Conservation (phyloP, 192 early-diverging fungal species). For the Allomyces macrogynus region DNA sequence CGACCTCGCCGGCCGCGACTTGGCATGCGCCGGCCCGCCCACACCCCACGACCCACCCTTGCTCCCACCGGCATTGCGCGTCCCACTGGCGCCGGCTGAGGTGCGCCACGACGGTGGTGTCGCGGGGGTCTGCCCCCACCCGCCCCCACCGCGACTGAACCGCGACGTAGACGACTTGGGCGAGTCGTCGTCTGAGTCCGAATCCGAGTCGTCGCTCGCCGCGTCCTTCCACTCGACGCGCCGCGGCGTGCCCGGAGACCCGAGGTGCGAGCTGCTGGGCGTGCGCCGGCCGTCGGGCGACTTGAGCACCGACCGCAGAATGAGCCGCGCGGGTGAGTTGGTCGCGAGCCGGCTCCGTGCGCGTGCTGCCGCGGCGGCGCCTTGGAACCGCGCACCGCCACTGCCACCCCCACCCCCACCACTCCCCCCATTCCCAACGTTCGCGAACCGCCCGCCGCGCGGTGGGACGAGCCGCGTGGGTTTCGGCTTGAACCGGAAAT, state of each 20-base stretch:
- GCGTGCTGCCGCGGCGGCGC: background rate
- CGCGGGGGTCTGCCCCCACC: background rate
- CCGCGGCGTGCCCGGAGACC: too few relatives aligned
- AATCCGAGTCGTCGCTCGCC: too few relatives aligned
- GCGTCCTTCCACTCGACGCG: too few relatives aligned
- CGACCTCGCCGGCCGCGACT: background rate
- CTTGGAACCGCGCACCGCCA: background rate
- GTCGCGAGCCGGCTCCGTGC: background rate
- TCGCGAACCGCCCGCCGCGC: background rate
- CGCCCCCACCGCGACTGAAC: background rate
- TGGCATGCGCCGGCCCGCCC: background rate
- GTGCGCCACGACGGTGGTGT: background rate
- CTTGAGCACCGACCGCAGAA: background rate
- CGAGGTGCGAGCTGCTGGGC: too few relatives aligned
- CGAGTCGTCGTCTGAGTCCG: too few relatives aligned
- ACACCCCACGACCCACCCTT: background rate
- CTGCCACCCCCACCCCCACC: background rate
- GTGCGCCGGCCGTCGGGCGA: too few relatives aligned
- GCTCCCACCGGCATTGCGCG: background rate
- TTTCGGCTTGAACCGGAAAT: background rate
- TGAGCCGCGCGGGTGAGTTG: background rate
- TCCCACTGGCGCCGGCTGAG: background rate
- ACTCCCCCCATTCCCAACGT: background rate
- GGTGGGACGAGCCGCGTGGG: background rate
- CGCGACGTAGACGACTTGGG: background rate